A percentile compares a stretch with the other conserved stretches of the same genome.
Evolutionary conservation across 768 basidiomycete genomes (phyloP).

Genomic region (Roridomyces roridus): DNA sequence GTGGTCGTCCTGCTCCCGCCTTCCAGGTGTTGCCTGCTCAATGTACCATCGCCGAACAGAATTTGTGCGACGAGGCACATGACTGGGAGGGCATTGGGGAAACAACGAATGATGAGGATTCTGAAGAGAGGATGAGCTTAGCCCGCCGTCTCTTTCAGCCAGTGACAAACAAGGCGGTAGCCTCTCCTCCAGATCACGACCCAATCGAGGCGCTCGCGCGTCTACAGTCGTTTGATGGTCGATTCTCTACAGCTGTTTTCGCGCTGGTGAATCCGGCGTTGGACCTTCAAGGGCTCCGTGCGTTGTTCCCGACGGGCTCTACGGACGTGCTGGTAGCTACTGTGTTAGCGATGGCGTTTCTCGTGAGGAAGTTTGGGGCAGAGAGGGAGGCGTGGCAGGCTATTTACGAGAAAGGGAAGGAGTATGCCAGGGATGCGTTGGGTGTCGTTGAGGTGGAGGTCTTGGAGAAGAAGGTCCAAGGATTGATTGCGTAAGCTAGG

Average conservation of each 20-base stretch:
- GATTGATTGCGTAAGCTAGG: neutral
- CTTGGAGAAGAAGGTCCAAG: conserved; percentile 5
- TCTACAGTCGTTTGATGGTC: conserved; percentile 24
- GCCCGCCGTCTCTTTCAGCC: no score
- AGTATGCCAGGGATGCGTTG: conserved; percentile 12
- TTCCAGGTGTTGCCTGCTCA: no score
- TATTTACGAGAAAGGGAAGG: conserved; percentile 19
- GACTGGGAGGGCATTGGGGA: no score
- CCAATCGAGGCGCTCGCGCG: conserved; percentile 22
- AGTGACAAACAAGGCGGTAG: no score
- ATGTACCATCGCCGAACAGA: no score
- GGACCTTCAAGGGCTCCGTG: neutral
- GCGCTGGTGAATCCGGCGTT: conserved; percentile 1
- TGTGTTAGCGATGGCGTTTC: conserved; percentile 20
- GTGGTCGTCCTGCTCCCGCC: no score
- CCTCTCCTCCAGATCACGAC: no score
- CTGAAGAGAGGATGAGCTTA: no score
- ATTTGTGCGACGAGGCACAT: no score
- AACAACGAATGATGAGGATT: no score
- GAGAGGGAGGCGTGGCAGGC: conserved; percentile 21
- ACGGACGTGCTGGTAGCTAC: conserved; percentile 10
- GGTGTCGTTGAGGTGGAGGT: neutral
- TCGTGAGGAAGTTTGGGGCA: conserved; percentile 6
- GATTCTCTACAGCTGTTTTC: conserved; percentile 21
- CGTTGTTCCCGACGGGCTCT: neutral